These are phyloP conservation scores for Juglanconis juglandina DNA, from an alignment of 2,329 filamentous ascomycete species.

Conservation along the genomic window DNA sequence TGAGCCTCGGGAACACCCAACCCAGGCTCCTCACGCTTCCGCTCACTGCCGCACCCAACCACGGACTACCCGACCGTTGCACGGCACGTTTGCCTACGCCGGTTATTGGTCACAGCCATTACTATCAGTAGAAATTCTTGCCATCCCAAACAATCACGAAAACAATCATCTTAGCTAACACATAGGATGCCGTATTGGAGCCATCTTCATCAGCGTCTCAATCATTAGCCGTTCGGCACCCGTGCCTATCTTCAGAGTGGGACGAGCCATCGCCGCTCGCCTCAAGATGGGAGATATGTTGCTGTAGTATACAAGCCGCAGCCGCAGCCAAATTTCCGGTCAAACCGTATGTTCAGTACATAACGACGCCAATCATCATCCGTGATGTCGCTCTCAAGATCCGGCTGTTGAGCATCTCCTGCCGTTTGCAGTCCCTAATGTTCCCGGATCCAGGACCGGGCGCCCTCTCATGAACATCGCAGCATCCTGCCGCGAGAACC, in stretches of 20 bases:
- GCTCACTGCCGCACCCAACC: too few species aligned
- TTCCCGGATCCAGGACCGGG: neutral
- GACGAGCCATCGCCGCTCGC: neutral
- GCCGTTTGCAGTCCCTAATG: neutral
- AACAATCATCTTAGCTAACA: too few species aligned
- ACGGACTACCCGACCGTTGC: too few species aligned
- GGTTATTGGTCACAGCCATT: too few species aligned
- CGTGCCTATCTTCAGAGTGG: conserved; percentile 2
- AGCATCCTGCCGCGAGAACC: neutral
- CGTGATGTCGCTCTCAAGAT: neutral
- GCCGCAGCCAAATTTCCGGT: neutral
- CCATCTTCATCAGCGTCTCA: neutral
- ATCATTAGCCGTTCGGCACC: neutral
- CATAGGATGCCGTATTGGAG: neutral
- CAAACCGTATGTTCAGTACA: neutral
- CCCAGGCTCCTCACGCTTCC: too few species aligned
- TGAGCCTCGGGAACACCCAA: too few species aligned
- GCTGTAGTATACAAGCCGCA: conserved; percentile 6
- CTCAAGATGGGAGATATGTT: conserved; percentile 3
- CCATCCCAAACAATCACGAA: too few species aligned
- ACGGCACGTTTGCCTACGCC: too few species aligned
- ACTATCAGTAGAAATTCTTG: too few species aligned
- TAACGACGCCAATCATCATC: neutral
- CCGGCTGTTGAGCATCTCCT: neutral
- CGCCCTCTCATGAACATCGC: neutral